Evolutionary conservation across 2,329 filamentous ascomycete species (phyloP).

Genomic region (Aureobasidium sp.): DNA sequence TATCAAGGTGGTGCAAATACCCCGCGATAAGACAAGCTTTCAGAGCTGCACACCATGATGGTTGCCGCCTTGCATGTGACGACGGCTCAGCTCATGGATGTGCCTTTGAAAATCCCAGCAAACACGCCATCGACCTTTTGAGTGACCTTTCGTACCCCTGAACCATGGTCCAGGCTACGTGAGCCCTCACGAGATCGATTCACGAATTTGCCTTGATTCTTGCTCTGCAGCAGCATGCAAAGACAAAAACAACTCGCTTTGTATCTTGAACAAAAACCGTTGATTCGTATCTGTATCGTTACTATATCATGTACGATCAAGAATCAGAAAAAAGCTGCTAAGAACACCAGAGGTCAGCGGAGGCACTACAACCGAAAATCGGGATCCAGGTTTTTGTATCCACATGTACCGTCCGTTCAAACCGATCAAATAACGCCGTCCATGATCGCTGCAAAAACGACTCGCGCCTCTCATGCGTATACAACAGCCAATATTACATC

Average conservation of each 20-base stretch:
- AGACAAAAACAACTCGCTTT: background rate
- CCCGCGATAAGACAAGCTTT: constrained; percentile 11
- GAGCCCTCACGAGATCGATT: background rate
- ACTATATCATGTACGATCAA: constrained; percentile 12
- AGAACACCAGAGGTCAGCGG: constrained; percentile 8
- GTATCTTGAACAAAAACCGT: background rate
- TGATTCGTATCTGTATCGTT: constrained; percentile 7
- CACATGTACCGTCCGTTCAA: constrained; percentile 10
- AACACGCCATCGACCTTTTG: background rate
- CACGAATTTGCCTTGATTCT: background rate
- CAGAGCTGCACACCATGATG: constrained; percentile 5
- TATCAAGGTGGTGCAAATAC: constrained; percentile 11
- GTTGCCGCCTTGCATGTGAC: constrained; percentile 11
- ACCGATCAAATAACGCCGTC: constrained; percentile 8
- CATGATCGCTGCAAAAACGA: constrained; percentile 13
- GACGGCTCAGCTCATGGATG: background rate
- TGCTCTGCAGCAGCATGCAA: background rate
- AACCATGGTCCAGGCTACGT: background rate
- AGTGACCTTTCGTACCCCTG: background rate
- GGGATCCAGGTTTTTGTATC: constrained; percentile 9
- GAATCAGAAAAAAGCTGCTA: constrained; percentile 5
- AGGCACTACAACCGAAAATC: background rate
- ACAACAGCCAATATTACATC: constrained; percentile 8
- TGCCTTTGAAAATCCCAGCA: background rate
- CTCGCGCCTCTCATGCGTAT: constrained; percentile 9